A percentile compares a stretch with the other conserved stretches of the same genome.
These are phyloP conservation scores for Trichoderma gracile DNA, from an alignment of 2,329 filamentous ascomycete genomes.

Conservation along the genomic window DNA sequence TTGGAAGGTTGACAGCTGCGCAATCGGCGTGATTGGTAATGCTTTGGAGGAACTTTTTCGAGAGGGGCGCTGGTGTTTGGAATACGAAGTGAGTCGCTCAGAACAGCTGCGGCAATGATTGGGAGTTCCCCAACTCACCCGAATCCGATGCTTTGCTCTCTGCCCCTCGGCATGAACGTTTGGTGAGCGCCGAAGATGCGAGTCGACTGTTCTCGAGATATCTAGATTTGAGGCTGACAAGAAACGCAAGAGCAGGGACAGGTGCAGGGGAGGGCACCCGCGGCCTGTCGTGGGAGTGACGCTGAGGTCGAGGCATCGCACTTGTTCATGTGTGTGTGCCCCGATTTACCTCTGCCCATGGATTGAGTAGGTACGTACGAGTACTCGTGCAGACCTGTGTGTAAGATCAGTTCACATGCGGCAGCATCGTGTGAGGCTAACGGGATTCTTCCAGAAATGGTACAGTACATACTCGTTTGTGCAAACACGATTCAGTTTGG, in stretches of 20 bases:
- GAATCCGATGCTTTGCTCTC: not conserved
- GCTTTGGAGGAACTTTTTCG: not conserved
- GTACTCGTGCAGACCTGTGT: not conserved
- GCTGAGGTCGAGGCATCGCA: too few species aligned
- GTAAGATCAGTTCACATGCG: not conserved
- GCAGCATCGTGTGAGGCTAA: slow-evolving; percentile 10
- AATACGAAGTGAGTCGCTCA: not conserved
- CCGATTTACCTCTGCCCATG: not conserved
- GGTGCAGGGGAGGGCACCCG: too few species aligned
- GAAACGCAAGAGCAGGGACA: too few species aligned
- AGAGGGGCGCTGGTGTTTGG: not conserved
- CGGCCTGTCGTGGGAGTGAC: too few species aligned
- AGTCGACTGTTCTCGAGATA: too few species aligned
- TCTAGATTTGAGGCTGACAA: too few species aligned
- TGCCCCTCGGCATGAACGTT: too few species aligned
- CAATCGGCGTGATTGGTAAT: slow-evolving; percentile 13
- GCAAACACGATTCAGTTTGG: not conserved
- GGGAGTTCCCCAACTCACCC: not conserved
- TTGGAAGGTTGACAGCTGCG: slow-evolving; percentile 6
- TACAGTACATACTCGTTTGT: not conserved
- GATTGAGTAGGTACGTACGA: not conserved
- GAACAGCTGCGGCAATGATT: not conserved
- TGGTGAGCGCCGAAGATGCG: too few species aligned
- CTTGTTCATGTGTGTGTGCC: not conserved
- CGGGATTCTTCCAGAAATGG: not conserved